Evolutionary conservation across 148 eudicot genomes (phyloP).

Genomic region (Spergularia bocconei): DNA sequence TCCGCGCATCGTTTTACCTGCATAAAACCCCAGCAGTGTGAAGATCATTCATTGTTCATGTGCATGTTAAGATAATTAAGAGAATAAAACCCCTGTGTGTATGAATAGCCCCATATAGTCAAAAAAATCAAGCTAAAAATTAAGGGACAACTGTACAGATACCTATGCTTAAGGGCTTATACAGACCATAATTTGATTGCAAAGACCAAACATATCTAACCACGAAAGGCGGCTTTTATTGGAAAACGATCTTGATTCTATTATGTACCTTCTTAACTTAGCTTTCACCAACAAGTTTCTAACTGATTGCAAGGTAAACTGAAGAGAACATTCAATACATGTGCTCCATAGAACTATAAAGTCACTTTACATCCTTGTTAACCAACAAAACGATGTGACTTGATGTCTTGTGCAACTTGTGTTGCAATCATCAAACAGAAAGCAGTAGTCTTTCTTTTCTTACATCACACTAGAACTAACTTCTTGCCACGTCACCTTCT

Average conservation of each 20-base stretch:
- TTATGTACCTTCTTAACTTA: neutral
- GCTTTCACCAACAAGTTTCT: neutral
- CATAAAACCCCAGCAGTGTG: constrained; percentile 16
- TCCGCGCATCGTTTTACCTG: constrained; percentile 99
- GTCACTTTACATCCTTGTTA: neutral
- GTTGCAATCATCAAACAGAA: neutral
- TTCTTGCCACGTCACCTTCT: neutral
- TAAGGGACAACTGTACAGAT: neutral
- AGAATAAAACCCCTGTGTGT: neutral
- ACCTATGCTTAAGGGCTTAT: neutral
- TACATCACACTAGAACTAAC: neutral
- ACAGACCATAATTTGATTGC: neutral
- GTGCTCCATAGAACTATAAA: neutral
- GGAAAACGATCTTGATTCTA: neutral
- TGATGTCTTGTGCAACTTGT: neutral
- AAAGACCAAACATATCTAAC: constrained; percentile 5
- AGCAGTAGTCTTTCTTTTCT: neutral
- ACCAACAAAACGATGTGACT: constrained; percentile 3
- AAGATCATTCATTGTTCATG: neutral
- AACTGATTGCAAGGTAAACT: neutral
- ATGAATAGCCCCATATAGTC: neutral
- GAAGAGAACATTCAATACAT: neutral
- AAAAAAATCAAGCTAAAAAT: neutral
- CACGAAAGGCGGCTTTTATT: neutral
- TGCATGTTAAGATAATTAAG: neutral